phyloP scores from a whole-genome alignment of 805 yeast genomes.

The Yamadazyma tumulicola region DNA sequence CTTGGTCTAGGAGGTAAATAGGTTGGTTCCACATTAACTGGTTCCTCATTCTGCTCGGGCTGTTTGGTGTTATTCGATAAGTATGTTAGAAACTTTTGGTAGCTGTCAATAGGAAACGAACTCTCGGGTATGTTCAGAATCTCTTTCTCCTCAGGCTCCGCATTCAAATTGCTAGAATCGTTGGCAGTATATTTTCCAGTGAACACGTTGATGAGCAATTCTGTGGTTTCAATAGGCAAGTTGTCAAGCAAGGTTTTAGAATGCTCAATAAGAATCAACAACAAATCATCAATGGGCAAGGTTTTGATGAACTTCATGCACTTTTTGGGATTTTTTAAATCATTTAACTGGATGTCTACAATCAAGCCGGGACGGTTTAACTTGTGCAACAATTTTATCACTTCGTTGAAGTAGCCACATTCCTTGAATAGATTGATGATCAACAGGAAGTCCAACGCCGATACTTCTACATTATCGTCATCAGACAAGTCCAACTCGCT shows the following conservation, averaged over 20 bases:
- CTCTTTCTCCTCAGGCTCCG: constrained; percentile 1
- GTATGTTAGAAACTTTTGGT: constrained; percentile 29
- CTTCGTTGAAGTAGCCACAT: constrained; percentile 62
- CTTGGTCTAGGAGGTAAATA: constrained; percentile 92
- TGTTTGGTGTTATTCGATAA: constrained; percentile 19
- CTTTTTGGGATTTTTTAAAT: constrained; percentile 44
- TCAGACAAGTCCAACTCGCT: constrained; percentile 29
- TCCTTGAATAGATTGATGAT: constrained; percentile 71
- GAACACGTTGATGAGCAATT: constrained; percentile 77
- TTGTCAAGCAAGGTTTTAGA: constrained; percentile 62
- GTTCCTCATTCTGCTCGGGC: constrained; percentile 5
- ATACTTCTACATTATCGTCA: constrained; percentile 13
- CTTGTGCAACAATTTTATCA: constrained; percentile 64
- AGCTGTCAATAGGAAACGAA: constrained; percentile 27
- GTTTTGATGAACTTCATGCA: constrained; percentile 62
- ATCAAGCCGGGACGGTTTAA: constrained; percentile 71
- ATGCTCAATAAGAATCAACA: constrained; percentile 64
- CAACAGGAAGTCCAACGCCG: constrained; percentile 61
- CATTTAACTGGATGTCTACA: constrained; percentile 70
- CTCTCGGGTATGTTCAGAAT: constrained; percentile 5
- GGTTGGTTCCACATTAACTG: constrained; percentile 44
- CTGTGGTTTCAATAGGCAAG: constrained; percentile 78
- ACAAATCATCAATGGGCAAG: constrained; percentile 69
- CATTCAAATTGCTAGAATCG: constrained; percentile 3
- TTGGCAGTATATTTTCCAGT: constrained; percentile 74